A percentile compares a stretch with the other conserved stretches of the same genome.
phyloP scores from a whole-genome alignment of 1,139 yeast genomes.

The Meyerozyma elateridarum region DNA sequence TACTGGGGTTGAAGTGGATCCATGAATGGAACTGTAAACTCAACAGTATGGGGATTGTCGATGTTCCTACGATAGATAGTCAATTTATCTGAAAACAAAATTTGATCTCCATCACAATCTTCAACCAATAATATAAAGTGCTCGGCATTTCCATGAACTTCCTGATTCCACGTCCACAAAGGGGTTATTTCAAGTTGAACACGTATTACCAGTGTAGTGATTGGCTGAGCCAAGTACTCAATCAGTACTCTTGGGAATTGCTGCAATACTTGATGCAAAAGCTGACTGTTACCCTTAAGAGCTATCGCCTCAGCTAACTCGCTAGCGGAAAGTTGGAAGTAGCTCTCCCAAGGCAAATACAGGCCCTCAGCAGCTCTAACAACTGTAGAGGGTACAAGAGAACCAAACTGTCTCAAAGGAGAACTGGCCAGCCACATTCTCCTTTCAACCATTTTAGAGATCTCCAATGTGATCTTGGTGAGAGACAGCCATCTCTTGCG shows the following conservation, averaged over 20 bases:
- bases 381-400: conserved; percentile 61
- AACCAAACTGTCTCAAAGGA: conserved; percentile 78
- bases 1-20: conserved; percentile 73
- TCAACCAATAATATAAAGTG: conserved; percentile 69
- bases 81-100: conserved; percentile 57
- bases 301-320: conserved; percentile 82
- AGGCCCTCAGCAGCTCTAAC: conserved; percentile 75
- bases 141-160: conserved; percentile 61
- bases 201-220: conserved; percentile 62
- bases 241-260: conserved; percentile 68
- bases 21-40: conserved; percentile 57
- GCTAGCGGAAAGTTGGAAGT: conserved; percentile 63
- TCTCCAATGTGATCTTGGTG: conserved; percentile 51
- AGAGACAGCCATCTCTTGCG: conserved; percentile 69
- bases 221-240: conserved; percentile 65
- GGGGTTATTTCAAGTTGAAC: conserved; percentile 68
- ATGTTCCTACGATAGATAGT: conserved; percentile 46
- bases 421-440: conserved; percentile 83
- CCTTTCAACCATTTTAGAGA: conserved; percentile 77
- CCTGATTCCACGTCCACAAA: conserved; percentile 70
- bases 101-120: conserved; percentile 75
- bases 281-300: conserved; percentile 60
- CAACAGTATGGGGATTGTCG: conserved; percentile 52
- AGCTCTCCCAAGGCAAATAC: conserved; percentile 77
- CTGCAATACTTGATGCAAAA: conserved; percentile 56